Conservation (phyloP, 1,284 basidiomycete species). For the Moesziomyces antarcticus region DNA sequence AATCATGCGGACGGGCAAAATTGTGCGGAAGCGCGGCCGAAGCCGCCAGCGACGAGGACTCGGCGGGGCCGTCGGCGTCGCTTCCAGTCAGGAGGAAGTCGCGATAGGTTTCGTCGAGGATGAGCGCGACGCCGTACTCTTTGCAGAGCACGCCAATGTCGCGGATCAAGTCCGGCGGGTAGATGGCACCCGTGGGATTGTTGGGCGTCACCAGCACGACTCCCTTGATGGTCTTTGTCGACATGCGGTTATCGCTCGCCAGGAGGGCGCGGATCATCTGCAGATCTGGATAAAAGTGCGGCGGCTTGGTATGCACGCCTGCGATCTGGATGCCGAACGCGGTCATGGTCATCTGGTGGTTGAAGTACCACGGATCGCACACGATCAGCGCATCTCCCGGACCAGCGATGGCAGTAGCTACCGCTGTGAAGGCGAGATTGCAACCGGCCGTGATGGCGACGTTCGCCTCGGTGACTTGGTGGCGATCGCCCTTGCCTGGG, state of each 20-base stretch:
- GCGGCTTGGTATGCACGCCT: constrained; percentile 73
- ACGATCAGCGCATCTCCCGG: constrained; percentile 81
- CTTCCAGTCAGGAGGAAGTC: constrained; percentile 76
- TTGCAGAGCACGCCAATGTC: constrained; percentile 76
- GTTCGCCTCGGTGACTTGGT: constrained; percentile 59
- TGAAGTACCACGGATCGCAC: constrained; percentile 75
- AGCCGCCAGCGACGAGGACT: neutral
- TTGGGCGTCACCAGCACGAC: constrained; percentile 71
- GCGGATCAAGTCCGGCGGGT: constrained; percentile 74
- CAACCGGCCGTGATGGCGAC: constrained; percentile 74
- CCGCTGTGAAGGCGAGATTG: constrained; percentile 78
- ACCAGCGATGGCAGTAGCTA: constrained; percentile 76
- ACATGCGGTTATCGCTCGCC: constrained; percentile 69
- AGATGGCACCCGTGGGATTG: constrained; percentile 81
- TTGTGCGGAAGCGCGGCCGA: constrained; percentile 10
- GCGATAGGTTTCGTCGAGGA: constrained; percentile 76
- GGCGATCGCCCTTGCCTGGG: constrained; percentile 67
- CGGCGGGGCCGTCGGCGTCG: constrained; percentile 8
- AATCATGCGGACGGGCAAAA: constrained; percentile 72
- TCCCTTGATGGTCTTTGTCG: constrained; percentile 74
- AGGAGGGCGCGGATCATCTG: constrained; percentile 71
- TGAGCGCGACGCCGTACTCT: constrained; percentile 75
- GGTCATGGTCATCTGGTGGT: constrained; percentile 74
- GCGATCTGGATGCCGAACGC: constrained; percentile 70
- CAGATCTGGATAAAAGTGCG: constrained; percentile 74